Evolutionary conservation across 2,329 filamentous ascomycete species (phyloP), one percentile per base, ranked within the genome.

Genomic region (Leptographium radiaticola): DNA sequence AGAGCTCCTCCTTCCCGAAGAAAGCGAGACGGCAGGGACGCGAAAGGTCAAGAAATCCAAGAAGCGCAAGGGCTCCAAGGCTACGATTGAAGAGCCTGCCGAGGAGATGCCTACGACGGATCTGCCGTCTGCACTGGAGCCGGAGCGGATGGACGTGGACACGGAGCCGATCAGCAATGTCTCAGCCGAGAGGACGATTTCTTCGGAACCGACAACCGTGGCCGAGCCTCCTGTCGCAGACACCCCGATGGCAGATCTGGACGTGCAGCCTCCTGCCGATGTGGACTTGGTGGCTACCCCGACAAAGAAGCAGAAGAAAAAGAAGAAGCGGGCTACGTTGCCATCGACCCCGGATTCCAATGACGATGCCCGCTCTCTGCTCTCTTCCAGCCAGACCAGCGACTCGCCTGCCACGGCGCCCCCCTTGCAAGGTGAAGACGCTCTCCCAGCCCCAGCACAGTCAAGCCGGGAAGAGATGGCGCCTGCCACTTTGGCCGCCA

Each of bases 41-140:
- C 55, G 62, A 63, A 49, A 69, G 70, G 49, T 13, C 6, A 63
- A 61, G 51, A 68, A 65, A 46, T 10, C 10, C 16, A 72, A 68
- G 63, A 72, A 68, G 50, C 60, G 63, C 30, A 68, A 67, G 58
- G 64, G 63, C 39, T 45, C 45, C 49, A 63, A 64, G 55, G 15
- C 15, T 7, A 10, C 30, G 25, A 25, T 25, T 6, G 44, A 33
- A n/a, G 44, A 46, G 25, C 6, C 15, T 16, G 10, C 16, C 33
- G 46, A 11, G 10, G 33, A 47, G 33, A 49, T 12, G 16, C 11
- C 58, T 61, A 58, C 49, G 45, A 8, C 42, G 16, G n/a, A 12
- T n/a, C 20, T 30, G 6, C n/a, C 42, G 16, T 3, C n/a, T 9
- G 16, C 40, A 18, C 8, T 16, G 16, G 40, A 43, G n/a, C 40